phyloP scores from a whole-genome alignment of 345 rosid genomes.

The Salix koriyanagi region DNA sequence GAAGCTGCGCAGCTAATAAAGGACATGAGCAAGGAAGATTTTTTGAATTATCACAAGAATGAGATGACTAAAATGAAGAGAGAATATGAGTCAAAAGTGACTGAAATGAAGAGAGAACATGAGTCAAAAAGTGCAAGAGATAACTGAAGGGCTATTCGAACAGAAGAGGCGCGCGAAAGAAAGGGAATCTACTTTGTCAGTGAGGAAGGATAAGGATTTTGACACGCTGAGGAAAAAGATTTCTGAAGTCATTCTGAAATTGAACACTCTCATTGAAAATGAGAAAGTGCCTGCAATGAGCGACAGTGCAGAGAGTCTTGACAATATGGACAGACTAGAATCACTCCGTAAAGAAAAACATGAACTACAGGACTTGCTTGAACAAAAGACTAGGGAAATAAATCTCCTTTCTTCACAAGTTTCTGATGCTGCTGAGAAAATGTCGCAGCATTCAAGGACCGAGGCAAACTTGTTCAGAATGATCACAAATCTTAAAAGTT shows the following conservation, averaged over 20 bases:
- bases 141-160: constrained; percentile 58
- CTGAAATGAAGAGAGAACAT: constrained; percentile 71
- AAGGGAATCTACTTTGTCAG: constrained; percentile 42
- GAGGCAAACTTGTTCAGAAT: constrained; percentile 40
- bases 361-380: constrained; percentile 41
- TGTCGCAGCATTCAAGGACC: constrained; percentile 29
- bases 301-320: constrained; percentile 35
- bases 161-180: constrained; percentile 57
- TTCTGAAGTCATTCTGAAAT: constrained; percentile 45
- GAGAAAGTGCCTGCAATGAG: constrained; percentile 29
- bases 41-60: constrained; percentile 49
- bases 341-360: constrained; percentile 48
- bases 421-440: constrained; percentile 48
- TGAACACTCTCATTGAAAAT: constrained; percentile 51
- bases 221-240: constrained; percentile 66
- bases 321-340: constrained; percentile 40
- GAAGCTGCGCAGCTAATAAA: constrained; percentile 43
- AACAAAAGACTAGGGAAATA: constrained; percentile 41
- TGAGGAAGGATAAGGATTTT: constrained; percentile 70
- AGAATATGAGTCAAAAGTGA: constrained; percentile 54
- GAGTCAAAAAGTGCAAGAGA: constrained; percentile 50
- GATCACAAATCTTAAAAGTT: constrained; percentile 39
- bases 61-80: constrained; percentile 88
- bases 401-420: constrained; percentile 37
- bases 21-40: constrained; percentile 39